These are phyloP conservation scores for Metschnikowia cubensis DNA, from an alignment of 805 yeast species.

Conservation along the genomic window DNA sequence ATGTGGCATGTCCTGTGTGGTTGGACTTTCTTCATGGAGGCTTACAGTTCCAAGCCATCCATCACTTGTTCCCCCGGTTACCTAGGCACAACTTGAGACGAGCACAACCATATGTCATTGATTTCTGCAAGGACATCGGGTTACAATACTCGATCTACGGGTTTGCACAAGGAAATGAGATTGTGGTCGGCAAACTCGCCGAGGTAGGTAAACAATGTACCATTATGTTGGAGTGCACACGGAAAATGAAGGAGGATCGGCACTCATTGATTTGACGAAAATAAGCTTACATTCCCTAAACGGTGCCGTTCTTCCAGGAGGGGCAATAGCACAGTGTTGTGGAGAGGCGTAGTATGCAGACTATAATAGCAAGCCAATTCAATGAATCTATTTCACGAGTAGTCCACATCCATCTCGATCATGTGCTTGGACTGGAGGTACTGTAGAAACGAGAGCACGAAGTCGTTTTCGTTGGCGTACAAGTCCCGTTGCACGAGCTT, in stretches of 20 bases:
- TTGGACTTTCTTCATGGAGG: conserved; percentile 90
- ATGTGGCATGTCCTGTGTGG: conserved; percentile 92
- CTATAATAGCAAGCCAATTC: not conserved
- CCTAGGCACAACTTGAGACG: conserved; percentile 83
- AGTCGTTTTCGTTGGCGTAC: conserved; percentile 37
- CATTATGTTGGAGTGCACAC: conserved; percentile 70
- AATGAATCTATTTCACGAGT: not conserved
- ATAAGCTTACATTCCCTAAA: not conserved
- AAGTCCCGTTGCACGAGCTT: conserved; percentile 36
- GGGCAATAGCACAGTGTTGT: not conserved
- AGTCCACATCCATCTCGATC: conserved; percentile 19
- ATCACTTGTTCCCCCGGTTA: conserved; percentile 82
- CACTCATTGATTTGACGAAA: conserved; percentile 6
- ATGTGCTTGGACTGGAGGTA: conserved; percentile 29
- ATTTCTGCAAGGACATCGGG: conserved; percentile 74
- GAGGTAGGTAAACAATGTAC: conserved; percentile 78
- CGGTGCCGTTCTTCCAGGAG: not conserved
- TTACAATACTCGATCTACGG: conserved; percentile 81
- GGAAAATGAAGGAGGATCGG: conserved; percentile 55
- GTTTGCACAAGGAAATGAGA: conserved; percentile 70
- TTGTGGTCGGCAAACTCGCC: conserved; percentile 63
- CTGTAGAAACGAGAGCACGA: conserved; percentile 39
- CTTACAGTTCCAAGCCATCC: conserved; percentile 85
- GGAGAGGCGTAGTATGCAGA: not conserved
- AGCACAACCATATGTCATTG: conserved; percentile 67